Evolutionary conservation across 2,329 filamentous ascomycete genomes (phyloP).

Genomic region (Orbilia ellipsospora): DNA sequence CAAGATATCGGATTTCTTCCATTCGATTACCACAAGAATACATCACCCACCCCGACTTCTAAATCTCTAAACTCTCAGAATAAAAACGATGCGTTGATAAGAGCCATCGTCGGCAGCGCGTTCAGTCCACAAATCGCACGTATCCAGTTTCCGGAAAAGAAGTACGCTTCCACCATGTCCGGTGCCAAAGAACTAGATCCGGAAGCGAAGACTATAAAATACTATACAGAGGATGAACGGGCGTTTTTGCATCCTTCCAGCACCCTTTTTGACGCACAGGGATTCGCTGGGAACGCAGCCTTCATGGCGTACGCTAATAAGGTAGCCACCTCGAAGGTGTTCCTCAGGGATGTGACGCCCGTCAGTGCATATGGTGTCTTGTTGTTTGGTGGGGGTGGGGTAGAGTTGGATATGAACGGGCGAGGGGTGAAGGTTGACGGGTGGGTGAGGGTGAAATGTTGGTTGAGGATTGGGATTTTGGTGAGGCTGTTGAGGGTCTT

Average conservation of each 20-base stretch:
- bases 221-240: slow-evolving; percentile 85
- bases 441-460: slow-evolving; percentile 86
- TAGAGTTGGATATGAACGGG: slow-evolving; percentile 86
- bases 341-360: slow-evolving; percentile 89
- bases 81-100: slow-evolving; percentile 67
- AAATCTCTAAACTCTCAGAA: slow-evolving; percentile 61
- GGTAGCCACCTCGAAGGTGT: slow-evolving; percentile 89
- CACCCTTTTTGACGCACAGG: slow-evolving; percentile 83
- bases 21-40: slow-evolving; percentile 63
- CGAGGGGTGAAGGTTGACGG: slow-evolving; percentile 89
- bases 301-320: slow-evolving; percentile 93
- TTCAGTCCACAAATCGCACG: slow-evolving; percentile 88
- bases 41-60: slow-evolving; percentile 62
- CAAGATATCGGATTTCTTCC: slow-evolving; percentile 84
- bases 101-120: slow-evolving; percentile 77
- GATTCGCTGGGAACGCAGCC: slow-evolving; percentile 77
- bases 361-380: slow-evolving; percentile 91
- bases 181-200: slow-evolving; percentile 94
- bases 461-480: slow-evolving; percentile 93
- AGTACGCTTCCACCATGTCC: slow-evolving; percentile 86
- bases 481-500: slow-evolving; percentile 84
- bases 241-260: slow-evolving; percentile 94
- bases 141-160: slow-evolving; percentile 94
- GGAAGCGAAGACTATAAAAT: slow-evolving; percentile 90
- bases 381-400: slow-evolving; percentile 86